Evolutionary conservation across 805 yeast genomes (phyloP).

Genomic region (Ogataea corticis): DNA sequence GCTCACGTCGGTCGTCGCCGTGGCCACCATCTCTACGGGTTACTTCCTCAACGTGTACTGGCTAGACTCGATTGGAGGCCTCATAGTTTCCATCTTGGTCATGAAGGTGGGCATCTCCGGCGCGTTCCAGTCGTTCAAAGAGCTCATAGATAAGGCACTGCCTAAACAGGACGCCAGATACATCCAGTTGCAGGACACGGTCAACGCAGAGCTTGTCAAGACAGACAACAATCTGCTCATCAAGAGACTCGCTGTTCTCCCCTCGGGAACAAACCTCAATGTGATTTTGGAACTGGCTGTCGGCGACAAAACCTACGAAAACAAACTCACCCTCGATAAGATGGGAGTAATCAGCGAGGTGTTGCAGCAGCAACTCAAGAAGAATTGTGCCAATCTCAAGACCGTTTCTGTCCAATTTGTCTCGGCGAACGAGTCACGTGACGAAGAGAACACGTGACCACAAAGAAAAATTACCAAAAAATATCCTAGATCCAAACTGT

Average conservation of each 20-base stretch:
- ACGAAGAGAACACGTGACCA: not conserved
- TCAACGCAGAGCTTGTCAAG: constrained; percentile 36
- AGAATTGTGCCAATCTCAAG: constrained; percentile 36
- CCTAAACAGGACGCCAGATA: constrained; percentile 52
- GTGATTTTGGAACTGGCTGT: constrained; percentile 34
- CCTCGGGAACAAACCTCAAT: constrained; percentile 57
- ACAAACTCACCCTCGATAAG: constrained; percentile 32
- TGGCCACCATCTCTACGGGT: constrained; percentile 84
- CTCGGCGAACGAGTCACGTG: constrained; percentile 18
- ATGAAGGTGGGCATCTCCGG: constrained; percentile 84
- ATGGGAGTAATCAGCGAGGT: constrained; percentile 33
- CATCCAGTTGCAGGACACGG: constrained; percentile 36
- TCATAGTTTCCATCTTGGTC: constrained; percentile 78
- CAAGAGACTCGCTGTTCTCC: constrained; percentile 45
- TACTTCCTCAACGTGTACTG: constrained; percentile 75
- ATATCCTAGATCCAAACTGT: not conserved
- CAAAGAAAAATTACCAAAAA: not conserved
- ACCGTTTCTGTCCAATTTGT: constrained; percentile 35
- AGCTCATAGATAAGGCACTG: constrained; percentile 74
- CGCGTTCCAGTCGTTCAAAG: constrained; percentile 65
- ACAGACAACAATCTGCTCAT: constrained; percentile 34
- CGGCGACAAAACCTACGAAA: constrained; percentile 32
- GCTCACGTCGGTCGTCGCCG: constrained; percentile 86
- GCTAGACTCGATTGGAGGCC: constrained; percentile 91
- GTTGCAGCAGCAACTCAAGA: constrained; percentile 32